phyloP scores from a whole-genome alignment of 2,329 filamentous ascomycete species.

The Calonectria crousiana region DNA sequence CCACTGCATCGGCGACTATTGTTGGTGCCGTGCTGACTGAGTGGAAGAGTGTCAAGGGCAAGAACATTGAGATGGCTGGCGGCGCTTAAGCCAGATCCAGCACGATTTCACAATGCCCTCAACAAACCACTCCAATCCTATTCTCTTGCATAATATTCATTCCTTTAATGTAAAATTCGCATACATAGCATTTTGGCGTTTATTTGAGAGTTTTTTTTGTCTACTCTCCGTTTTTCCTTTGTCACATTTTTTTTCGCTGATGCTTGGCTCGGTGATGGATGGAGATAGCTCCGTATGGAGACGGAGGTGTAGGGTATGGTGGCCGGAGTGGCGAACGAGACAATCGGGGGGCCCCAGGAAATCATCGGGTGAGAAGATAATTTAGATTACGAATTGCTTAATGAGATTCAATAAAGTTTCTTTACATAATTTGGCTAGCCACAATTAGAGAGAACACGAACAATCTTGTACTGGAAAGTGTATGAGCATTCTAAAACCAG shows the following conservation, averaged over 20 bases:
- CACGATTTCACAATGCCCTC: background rate
- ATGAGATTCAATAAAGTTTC: background rate
- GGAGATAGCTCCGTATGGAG: background rate
- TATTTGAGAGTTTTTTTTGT: background rate
- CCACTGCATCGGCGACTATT: conserved; percentile 58
- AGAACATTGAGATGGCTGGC: conserved; percentile 54
- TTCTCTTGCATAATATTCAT: background rate
- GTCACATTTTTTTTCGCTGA: background rate
- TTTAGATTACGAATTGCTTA: background rate
- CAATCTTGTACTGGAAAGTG: background rate
- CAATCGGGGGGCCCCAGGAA: background rate
- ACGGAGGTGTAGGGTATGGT: conserved; percentile 13
- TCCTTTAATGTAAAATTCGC: conserved; percentile 7
- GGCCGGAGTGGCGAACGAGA: background rate
- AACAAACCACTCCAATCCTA: background rate
- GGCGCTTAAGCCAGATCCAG: conserved; percentile 31
- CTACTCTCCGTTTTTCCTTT: conserved; percentile 3
- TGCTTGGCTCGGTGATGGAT: background rate
- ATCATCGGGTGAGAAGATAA: background rate
- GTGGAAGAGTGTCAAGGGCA: conserved; percentile 69
- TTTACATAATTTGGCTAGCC: background rate
- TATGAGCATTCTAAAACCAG: too few relatives aligned
- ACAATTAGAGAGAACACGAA: background rate
- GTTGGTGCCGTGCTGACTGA: conserved; percentile 59
- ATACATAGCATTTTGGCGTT: conserved; percentile 20